Base-by-base conservation (phyloP, 2,329 filamentous ascomycete genomes). In the Hypoxylon sp. region DNA sequence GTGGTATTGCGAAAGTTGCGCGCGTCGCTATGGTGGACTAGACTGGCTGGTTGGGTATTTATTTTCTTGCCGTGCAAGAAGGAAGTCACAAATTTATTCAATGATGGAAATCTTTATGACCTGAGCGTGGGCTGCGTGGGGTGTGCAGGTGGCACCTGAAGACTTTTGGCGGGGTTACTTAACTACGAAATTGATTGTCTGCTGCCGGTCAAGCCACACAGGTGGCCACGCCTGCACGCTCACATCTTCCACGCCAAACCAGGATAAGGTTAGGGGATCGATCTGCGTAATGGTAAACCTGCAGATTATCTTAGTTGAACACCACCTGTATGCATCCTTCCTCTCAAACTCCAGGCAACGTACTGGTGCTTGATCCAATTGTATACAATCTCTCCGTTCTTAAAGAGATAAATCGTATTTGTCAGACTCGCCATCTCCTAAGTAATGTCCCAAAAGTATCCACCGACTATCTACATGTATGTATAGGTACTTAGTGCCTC, bases 41-140 rank as follows among this genome's bases (percentile, higher is more conserved):
- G 3, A 28, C 32, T 24, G 32, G n/a, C 57, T n/a, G 38, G 45
- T 52, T 53, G 38, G 45, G 49, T 53, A 51, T 58, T 60, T 58
- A 26, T 42, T 62, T 58, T 54, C 42, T 54, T 42, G 30, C 32
- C 40, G 56, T 57, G 51, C 26, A 48, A 50, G 45, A 55, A 48
- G 36, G 53, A n/a, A 70, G 50, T 70, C 61, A 69, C 54, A 67
- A 69, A 69, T 70, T 70, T 70, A 64, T 61, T 50, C 45, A 61
- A 60, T 65, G 61, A 65, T 65, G 16, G 67, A 71, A 71, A 69
- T 67, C 68, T 70, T 70, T 69, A 70, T 60, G 58, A 69, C 65
- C 68, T 69, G 66, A 69, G 61, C 68, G 68, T 70, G 68, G 68
- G 68, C 66, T 70, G 68, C n/a, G n/a, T n/a, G n/a, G n/a, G n/a